A percentile compares a stretch with the other conserved stretches of the same genome.
Conservation (phyloP, 148 eudicot genomes). For the Diospyros kaki region DNA sequence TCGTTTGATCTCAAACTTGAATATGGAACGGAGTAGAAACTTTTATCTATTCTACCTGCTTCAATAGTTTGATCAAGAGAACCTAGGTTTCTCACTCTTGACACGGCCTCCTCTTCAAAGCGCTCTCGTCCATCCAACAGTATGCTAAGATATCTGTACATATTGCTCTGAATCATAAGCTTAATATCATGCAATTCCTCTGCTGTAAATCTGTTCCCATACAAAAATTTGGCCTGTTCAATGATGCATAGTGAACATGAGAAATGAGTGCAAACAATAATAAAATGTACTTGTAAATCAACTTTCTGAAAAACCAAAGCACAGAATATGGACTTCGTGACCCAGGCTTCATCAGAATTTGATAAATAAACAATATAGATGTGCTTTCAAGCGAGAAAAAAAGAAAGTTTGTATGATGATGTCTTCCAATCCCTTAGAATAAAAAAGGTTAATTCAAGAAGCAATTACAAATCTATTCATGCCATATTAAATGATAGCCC, state of each 20-base stretch:
- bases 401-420: too few species aligned
- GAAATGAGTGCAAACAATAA: slow-evolving; percentile 7
- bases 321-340: too few species aligned
- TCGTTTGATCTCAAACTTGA: slow-evolving; percentile 11
- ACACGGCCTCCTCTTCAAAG: slow-evolving; percentile 78
- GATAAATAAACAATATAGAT: too few species aligned
- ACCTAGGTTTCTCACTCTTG: slow-evolving; percentile 27
- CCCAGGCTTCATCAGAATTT: too few species aligned
- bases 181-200: slow-evolving; percentile 89
- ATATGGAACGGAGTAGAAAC: slow-evolving; percentile 5
- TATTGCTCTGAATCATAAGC: slow-evolving; percentile 93
- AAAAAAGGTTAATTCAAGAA: too few species aligned
- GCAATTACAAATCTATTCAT: too few species aligned
- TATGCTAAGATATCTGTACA: slow-evolving; percentile 85
- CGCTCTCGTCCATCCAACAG: slow-evolving; percentile 93
- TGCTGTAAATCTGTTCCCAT: slow-evolving; percentile 66
- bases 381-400: too few species aligned
- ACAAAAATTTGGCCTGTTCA: slow-evolving; percentile 85
- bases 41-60: slow-evolving; percentile 33
- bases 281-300: too few species aligned
- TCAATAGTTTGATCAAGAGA: slow-evolving; percentile 28
- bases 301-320: too few species aligned
- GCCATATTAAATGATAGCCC: too few species aligned
- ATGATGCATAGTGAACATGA: slow-evolving; percentile 11
- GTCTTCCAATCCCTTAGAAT: too few species aligned